These are phyloP conservation scores for Cytospora piceicola DNA, from an alignment of 2,329 filamentous ascomycete genomes.

Conservation along the genomic window DNA sequence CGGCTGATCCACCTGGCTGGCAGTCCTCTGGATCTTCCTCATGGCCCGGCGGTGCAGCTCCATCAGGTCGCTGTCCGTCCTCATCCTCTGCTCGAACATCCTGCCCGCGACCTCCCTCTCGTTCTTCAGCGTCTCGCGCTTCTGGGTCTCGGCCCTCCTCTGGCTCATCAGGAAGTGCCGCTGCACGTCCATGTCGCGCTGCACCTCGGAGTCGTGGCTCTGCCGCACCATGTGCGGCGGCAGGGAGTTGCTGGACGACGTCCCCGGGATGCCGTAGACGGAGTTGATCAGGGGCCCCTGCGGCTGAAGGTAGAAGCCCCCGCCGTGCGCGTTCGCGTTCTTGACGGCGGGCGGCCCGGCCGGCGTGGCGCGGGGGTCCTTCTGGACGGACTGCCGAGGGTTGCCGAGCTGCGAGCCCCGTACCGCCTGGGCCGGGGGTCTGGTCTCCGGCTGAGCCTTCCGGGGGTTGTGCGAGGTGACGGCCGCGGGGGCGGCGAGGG, in stretches of 20 bases:
- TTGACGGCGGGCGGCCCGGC: slow-evolving; percentile 29
- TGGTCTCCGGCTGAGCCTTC: slow-evolving; percentile 55
- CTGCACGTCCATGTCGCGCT: slow-evolving; percentile 57
- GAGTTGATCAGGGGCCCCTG: slow-evolving; percentile 26
- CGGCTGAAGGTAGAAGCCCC: slow-evolving; percentile 31
- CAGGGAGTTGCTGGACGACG: slow-evolving; percentile 29
- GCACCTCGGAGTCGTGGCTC: slow-evolving; percentile 47
- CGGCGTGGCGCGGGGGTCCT: slow-evolving; percentile 58
- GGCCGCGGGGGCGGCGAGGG: slow-evolving; percentile 5
- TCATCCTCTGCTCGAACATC: slow-evolving; percentile 75
- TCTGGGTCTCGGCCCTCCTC: slow-evolving; percentile 64
- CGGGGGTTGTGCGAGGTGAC: slow-evolving; percentile 56
- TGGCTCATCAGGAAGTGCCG: slow-evolving; percentile 62
- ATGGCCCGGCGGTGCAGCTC: slow-evolving; percentile 79
- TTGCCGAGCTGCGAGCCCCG: slow-evolving; percentile 65
- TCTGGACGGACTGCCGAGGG: slow-evolving; percentile 68
- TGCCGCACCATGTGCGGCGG: slow-evolving; percentile 32
- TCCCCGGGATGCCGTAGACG: slow-evolving; percentile 28
- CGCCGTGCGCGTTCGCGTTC: slow-evolving; percentile 19
- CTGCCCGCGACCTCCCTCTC: slow-evolving; percentile 63
- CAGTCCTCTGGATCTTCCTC: slow-evolving; percentile 71
- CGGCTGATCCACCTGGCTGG: slow-evolving; percentile 34
- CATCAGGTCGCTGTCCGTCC: slow-evolving; percentile 68
- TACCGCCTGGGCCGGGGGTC: slow-evolving; percentile 46
- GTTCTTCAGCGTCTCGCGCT: slow-evolving; percentile 60